Evolutionary conservation across 331 rosid species (phyloP).

Genomic region (Spiraea crenata): DNA sequence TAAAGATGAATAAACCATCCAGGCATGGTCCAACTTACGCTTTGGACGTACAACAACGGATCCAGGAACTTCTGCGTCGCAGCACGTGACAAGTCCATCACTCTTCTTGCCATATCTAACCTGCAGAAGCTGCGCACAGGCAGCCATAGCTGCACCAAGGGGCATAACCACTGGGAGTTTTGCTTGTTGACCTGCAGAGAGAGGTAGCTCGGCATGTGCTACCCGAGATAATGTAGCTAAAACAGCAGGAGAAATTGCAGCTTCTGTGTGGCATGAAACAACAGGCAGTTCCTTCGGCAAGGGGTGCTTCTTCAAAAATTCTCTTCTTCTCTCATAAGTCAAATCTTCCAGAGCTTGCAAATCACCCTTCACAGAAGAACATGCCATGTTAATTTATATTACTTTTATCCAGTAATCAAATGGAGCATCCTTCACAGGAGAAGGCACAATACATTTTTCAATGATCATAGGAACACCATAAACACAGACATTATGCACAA

Average conservation of each 20-base stretch:
- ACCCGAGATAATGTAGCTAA: constrained; percentile 79
- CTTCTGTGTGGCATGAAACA: constrained; percentile 88
- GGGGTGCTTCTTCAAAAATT: constrained; percentile 65
- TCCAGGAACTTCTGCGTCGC: constrained; percentile 96
- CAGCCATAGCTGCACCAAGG: constrained; percentile 96
- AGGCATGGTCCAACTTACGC: constrained; percentile 84
- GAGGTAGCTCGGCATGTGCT: constrained; percentile 89
- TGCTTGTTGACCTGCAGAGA: constrained; percentile 51
- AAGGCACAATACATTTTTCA: neutral
- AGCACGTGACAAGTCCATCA: constrained; percentile 88
- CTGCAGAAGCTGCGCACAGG: constrained; percentile 91
- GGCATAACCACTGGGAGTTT: constrained; percentile 88
- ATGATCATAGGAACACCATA: neutral
- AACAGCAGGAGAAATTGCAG: constrained; percentile 74
- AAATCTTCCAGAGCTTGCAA: constrained; percentile 92
- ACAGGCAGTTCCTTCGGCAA: constrained; percentile 76
- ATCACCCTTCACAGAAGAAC: constrained; percentile 67
- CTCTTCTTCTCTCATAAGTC: constrained; percentile 83
- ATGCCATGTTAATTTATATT: constrained; percentile 22
- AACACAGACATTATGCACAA: no score
- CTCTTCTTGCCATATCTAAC: constrained; percentile 85
- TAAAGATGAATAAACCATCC: constrained; percentile 93
- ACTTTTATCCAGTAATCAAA: neutral
- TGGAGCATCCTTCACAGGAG: neutral
- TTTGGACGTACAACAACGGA: constrained; percentile 80